Conservation (phyloP, 75 land plant species). For the Sequoia sempervirens region DNA sequence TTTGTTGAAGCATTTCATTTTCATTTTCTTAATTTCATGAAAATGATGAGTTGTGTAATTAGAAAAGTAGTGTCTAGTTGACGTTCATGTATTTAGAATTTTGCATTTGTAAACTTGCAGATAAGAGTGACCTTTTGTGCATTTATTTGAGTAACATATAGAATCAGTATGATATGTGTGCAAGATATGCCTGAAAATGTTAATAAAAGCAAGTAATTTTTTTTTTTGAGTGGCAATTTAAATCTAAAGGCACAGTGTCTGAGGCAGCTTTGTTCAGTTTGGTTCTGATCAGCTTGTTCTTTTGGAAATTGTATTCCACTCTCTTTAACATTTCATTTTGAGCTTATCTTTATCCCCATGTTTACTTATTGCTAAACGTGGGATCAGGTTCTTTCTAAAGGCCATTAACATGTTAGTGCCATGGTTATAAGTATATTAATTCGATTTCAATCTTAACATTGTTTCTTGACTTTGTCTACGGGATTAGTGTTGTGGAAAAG, state of each 20-base stretch:
- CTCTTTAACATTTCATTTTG: not conserved
- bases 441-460: not conserved
- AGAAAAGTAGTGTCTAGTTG: not conserved
- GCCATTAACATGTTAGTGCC: not conserved
- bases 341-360: not conserved
- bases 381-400: not conserved
- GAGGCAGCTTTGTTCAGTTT: not conserved
- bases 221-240: not conserved
- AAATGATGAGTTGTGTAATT: not conserved
- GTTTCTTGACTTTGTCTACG: not conserved
- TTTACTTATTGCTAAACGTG: not conserved
- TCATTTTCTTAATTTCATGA: not conserved
- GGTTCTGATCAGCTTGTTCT: not conserved
- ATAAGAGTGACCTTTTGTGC: not conserved
- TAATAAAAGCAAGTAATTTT: not conserved
- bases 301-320: not conserved
- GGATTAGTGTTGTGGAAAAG: not conserved
- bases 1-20: not conserved
- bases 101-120: not conserved
- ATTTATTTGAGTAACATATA: not conserved
- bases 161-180: not conserved
- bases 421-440: not conserved
- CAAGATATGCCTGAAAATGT: not conserved
- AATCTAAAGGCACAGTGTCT: not conserved
- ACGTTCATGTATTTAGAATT: not conserved